Base-by-base conservation (phyloP, 2,329 filamentous ascomycete genomes). In the Ophiocordyceps camponoti-saundersi region DNA sequence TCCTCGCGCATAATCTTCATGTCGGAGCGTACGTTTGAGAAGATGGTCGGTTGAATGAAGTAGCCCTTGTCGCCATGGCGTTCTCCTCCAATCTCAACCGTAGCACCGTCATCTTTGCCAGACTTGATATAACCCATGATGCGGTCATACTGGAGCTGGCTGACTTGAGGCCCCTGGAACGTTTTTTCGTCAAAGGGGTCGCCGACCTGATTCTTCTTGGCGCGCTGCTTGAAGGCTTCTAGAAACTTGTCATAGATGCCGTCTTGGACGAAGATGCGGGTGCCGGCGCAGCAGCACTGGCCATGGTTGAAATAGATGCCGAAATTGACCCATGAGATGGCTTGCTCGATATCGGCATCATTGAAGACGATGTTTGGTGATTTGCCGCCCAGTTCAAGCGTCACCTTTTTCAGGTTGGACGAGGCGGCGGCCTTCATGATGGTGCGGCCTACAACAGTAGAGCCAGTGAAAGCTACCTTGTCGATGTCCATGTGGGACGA, bases 1-100 rank as follows among this genome's bases (percentile, higher is more conserved):
- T 94, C 87, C 69, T 93, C 85, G 65, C 86, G 77, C 69, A 88
- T 80, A 59, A 94, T 92, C 77, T 85, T 89, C 85, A 92, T 93
- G 65, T 90, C 77, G 54, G 79, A 67, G 45, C 70, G 77, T 54
- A 92, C 86, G 59, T 87, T 80, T 65, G 77, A 80, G 74, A 94
- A 93, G 70, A 94, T 86, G 59, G 87, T 94, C 40, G 87, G 87
- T 72, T 90, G 71, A 65, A 93, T 90, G 72, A 90, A 93, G 77
- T 85, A 93, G 51, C 85, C 85, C 73, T 87, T 80, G 60, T 72
- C 61, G 50, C 85, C 85, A 65, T 81, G 81, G 55, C 63, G 60
- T 50, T 59, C 59, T 42, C 65, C 65, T 47, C 65, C 65, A 39
- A 59, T 80, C 61, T 81, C 80, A 51, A 92, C 61, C 6, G 60